Base-by-base conservation (phyloP, 306 rosid genomes). In the Fragaria ananassa region DNA sequence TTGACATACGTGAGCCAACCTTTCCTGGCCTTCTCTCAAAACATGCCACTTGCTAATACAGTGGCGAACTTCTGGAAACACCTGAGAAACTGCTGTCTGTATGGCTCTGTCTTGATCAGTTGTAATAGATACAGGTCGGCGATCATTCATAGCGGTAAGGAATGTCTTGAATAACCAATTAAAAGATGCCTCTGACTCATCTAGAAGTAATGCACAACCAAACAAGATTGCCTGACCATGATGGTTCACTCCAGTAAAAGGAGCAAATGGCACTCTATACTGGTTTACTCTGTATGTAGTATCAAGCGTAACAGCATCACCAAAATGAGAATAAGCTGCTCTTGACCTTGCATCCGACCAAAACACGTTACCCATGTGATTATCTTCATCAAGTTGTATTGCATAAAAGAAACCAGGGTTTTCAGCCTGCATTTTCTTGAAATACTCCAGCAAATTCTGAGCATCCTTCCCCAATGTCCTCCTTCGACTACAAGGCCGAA, bases 291-390 rank as follows among this genome's bases (percentile, higher is more conserved):
- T 85, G 83, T 88, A 89, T 6, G 88, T 82, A 39, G 98, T 89
- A 84, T 93, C 98, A 79, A 93, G 77, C 11, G 86, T 89, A 70
- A 93, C 86, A 29, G 86, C 86, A 74, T 93, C 98, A 65, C 98
- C 98, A 47, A 91, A 93, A 88, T 90, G 88, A 89, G 85, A 70
- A 87, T 91, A 93, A 68, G 98, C 98, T 46, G 92, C 71, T 82
- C 97, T 85, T 80, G 98, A 91, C 82, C 97, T 93, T 29, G 92
- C 89, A 88, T 93, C 98, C 7, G 97, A 89, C 97, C 97, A 93
- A 58, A 93, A 93, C 64, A 84, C 96, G 49, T 91, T 93, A 79
- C 88, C 86, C 96, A 93, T 89, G 31, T 75, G 88, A 82, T 87
- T 89, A 66, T 93, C 92, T 75, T 93, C 97, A 79, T 91, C 98